Percentiles rank a stretch among this genome's conserved stretches.
These are phyloP conservation scores for Penicillium sp. DNA, from an alignment of 2,329 filamentous ascomycete species.

Conservation along the genomic window DNA sequence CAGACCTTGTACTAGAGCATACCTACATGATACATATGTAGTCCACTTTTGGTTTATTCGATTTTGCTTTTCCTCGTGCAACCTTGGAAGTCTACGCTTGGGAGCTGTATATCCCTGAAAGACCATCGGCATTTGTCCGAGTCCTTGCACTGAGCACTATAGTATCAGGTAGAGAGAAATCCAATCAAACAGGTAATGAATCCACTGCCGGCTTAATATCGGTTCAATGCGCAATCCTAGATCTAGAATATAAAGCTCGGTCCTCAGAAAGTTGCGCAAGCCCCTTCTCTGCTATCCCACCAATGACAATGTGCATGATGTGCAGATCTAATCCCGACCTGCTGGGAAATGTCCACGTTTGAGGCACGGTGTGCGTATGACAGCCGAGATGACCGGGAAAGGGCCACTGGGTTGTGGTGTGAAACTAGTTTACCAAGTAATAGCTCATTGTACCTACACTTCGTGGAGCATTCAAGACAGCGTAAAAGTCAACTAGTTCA, in stretches of 20 bases:
- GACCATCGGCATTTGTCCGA: not conserved
- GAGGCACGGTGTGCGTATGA: not conserved
- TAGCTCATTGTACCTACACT: not conserved
- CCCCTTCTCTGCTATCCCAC: not conserved
- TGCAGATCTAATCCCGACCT: not conserved
- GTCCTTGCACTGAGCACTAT: not conserved
- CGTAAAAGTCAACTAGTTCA: not conserved
- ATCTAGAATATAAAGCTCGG: not conserved
- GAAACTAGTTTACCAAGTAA: not conserved
- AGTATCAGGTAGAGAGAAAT: not conserved
- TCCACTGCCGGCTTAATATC: not conserved
- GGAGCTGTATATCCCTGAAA: not conserved
- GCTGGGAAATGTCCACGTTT: conserved; percentile 4
- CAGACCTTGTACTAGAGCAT: too few species aligned
- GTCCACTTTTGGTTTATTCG: too few species aligned
- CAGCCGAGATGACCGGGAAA: not conserved
- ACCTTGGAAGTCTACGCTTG: too few species aligned
- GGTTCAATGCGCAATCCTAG: not conserved
- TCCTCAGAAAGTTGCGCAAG: not conserved
- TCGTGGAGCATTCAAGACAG: not conserved
- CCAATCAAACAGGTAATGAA: not conserved
- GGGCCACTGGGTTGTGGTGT: not conserved
- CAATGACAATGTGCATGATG: not conserved
- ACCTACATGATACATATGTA: too few species aligned
- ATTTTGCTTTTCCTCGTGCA: not conserved